A percentile compares a stretch with the other conserved stretches of the same genome.
Evolutionary conservation across 2,329 filamentous ascomycete species (phyloP).

Genomic region (Colletotrichum sp.): DNA sequence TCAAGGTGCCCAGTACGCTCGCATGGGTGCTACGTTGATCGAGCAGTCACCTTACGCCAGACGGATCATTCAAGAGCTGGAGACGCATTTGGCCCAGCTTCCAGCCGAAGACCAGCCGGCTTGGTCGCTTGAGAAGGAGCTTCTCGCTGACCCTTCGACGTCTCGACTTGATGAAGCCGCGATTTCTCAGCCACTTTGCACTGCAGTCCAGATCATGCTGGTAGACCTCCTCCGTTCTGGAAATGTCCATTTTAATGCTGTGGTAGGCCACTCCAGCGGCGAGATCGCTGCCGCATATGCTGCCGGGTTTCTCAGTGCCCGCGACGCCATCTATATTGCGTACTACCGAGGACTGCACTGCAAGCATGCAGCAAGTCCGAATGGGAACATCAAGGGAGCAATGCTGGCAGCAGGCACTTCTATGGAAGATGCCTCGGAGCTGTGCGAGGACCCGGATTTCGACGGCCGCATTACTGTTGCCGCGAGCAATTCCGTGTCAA

Average conservation of each 20-base stretch:
- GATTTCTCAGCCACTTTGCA: conserved; percentile 18
- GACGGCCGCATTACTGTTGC: conserved; percentile 27
- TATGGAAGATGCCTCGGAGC: conserved; percentile 16
- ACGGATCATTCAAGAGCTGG: conserved; percentile 24
- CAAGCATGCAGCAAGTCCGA: neutral
- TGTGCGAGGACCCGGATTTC: conserved; percentile 6
- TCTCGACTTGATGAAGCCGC: conserved; percentile 23
- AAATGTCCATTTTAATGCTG: conserved; percentile 37
- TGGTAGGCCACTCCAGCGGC: conserved; percentile 54
- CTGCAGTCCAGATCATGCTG: conserved; percentile 27
- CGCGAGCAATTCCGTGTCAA: conserved; percentile 25
- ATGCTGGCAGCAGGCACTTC: conserved; percentile 30
- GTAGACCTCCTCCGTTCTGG: conserved; percentile 30
- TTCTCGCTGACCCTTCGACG: conserved; percentile 20
- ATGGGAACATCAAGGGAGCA: conserved; percentile 14
- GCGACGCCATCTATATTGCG: conserved; percentile 29
- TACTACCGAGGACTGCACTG: conserved; percentile 25
- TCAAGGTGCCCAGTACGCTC: conserved; percentile 35
- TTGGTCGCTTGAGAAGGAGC: conserved; percentile 30
- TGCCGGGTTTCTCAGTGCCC: conserved; percentile 40
- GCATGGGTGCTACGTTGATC: conserved; percentile 26
- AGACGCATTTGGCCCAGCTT: conserved; percentile 21
- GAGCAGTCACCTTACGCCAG: conserved; percentile 1
- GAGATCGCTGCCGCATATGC: conserved; percentile 58
- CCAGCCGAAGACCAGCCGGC: conserved; percentile 25